A percentile compares a stretch with the other conserved stretches of the same genome.
Evolutionary conservation across 2,329 filamentous ascomycete genomes (phyloP).

Genomic region (Monilinia laxa): DNA sequence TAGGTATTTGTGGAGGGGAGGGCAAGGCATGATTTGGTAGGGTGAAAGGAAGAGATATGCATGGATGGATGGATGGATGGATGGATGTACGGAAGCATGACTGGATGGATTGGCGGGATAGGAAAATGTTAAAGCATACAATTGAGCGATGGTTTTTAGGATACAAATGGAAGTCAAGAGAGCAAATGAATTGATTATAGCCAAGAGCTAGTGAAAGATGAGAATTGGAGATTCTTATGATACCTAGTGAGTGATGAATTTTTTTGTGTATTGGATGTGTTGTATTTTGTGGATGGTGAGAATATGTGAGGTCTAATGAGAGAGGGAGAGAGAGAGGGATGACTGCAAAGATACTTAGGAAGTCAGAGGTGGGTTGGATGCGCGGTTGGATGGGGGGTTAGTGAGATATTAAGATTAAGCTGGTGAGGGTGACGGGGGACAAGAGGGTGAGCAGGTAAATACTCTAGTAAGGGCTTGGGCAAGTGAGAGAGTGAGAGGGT

Average conservation of each 20-base stretch:
- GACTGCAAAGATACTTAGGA: too few relatives aligned
- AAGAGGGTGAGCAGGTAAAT: too few relatives aligned
- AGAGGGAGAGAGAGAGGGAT: background rate
- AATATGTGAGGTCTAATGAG: background rate
- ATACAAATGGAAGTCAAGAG: background rate
- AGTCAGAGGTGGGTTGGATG: constrained; percentile 7
- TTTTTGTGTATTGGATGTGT: background rate
- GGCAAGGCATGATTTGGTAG: background rate
- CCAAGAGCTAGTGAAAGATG: background rate
- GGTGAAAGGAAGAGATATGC: background rate
- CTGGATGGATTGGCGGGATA: background rate
- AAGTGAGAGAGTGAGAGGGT: too few relatives aligned
- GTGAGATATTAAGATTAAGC: too few relatives aligned
- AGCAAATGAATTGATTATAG: background rate
- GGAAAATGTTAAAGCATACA: constrained; percentile 1
- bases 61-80: constrained; percentile 13
- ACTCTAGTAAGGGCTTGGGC: too few relatives aligned
- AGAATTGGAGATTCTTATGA: background rate
- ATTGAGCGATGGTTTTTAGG: too few relatives aligned
- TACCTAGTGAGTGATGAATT: background rate
- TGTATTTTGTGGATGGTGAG: background rate
- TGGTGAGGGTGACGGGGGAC: too few relatives aligned
- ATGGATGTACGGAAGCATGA: background rate
- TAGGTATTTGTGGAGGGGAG: background rate
- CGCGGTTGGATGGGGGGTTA: too few relatives aligned